phyloP scores from a whole-genome alignment of 345 rosid genomes.

The Trapa bicornis region DNA sequence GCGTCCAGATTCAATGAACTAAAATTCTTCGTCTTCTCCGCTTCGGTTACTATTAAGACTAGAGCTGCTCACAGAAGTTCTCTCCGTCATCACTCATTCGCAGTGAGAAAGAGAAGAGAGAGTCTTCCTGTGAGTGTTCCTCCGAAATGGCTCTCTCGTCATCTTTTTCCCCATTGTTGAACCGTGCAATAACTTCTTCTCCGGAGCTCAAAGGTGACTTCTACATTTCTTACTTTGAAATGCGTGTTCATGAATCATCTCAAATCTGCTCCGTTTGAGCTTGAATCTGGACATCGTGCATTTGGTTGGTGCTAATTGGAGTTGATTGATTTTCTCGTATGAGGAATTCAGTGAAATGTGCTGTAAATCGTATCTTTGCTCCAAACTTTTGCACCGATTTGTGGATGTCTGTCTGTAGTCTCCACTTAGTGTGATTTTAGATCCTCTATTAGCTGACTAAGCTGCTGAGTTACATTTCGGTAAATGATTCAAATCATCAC shows the following conservation, averaged over 20 bases:
- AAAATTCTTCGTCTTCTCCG: not conserved
- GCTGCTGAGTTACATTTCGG: not conserved
- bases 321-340: not conserved
- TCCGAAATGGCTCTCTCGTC: conserved; percentile 8
- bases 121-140: not conserved
- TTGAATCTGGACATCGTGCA: not conserved
- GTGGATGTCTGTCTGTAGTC: not conserved
- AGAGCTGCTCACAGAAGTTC: not conserved
- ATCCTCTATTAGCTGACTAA: no score
- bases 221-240: not conserved
- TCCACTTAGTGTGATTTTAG: no score
- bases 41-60: not conserved
- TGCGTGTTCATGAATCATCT: not conserved
- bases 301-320: not conserved
- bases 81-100: not conserved
- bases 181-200: conserved; percentile 8
- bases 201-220: conserved; percentile 9
- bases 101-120: not conserved
- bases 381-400: not conserved
- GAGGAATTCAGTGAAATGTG: not conserved
- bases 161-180: conserved; percentile 6
- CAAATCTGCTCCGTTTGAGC: not conserved
- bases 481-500: not conserved
- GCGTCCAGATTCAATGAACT: conserved; percentile 16
- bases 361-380: not conserved